A percentile compares a stretch with the other conserved stretches of the same genome.
Conservation (phyloP, 345 rosid species). For the Camelina hispida region DNA sequence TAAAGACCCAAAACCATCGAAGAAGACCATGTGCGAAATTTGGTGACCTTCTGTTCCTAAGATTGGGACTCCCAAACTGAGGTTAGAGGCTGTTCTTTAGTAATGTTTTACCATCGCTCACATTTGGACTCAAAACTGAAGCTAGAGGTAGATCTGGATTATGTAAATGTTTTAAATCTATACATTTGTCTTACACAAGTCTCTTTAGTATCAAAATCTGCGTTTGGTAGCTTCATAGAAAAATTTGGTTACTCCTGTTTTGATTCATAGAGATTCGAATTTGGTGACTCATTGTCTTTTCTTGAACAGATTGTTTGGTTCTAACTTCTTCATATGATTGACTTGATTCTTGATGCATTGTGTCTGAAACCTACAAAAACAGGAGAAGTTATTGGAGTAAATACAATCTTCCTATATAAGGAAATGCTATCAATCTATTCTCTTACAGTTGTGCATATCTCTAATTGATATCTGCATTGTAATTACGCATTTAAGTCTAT, state of each 20-base stretch:
- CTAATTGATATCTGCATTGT: too few species aligned
- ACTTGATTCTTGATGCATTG: background rate
- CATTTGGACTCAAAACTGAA: too few species aligned
- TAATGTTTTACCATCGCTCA: background rate
- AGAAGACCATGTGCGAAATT: constrained; percentile 43
- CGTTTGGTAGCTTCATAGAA: background rate
- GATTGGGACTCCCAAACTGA: background rate
- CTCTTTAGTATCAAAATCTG: background rate
- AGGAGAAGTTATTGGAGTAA: constrained; percentile 51
- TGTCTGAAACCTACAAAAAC: constrained; percentile 36
- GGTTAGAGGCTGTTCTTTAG: background rate
- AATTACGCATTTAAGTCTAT: too few species aligned
- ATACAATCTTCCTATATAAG: too few species aligned
- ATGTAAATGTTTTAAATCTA: background rate
- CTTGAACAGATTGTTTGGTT: background rate
- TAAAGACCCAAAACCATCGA: constrained; percentile 42
- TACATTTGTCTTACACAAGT: background rate
- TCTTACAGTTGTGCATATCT: too few species aligned
- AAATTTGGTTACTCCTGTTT: background rate
- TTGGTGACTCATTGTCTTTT: background rate
- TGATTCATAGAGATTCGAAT: background rate
- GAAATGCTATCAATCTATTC: too few species aligned
- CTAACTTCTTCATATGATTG: background rate
- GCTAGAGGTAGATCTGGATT: background rate
- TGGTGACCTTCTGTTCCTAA: background rate